Base-by-base conservation (phyloP, 257 asterid genomes). In the Penstemon eatonii region DNA sequence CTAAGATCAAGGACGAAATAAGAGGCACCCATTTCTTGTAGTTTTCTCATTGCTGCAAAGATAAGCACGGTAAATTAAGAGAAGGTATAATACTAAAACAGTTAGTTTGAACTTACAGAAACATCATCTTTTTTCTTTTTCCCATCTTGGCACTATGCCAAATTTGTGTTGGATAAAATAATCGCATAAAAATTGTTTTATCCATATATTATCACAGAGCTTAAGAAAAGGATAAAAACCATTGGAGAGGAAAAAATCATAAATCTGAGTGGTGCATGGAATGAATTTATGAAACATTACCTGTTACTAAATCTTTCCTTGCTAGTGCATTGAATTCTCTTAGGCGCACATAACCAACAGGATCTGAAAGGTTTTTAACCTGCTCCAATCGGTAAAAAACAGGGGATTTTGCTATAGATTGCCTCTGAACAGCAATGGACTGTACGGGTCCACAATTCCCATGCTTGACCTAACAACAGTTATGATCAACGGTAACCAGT, bases 271-370 rank as follows among this genome's bases (percentile, higher is more conserved):
- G 41, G 40, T 47, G 68, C 51, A 56, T 33, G 56, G 44, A 59
- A 52, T 53, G 49, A 67, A 39, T 75, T 65, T 66, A 41, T 49
- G 65, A 55, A 70, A 64, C 65, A 62, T 57, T 79, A 91, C 98
- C 98, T 73, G 86, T 88, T 72, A 87, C 91, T 76, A 93, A 78
- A 79, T 93, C 96, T 76, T 89, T 93, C 86, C 86, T 87, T 46
- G 99, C 99, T 89, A 93, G 76, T 37, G 99, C 97, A 83, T 93
- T 93, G 85, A 93, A 93, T 80, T 93, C 99, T 84, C 87, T 93
- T n/a, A 93, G 81, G 71, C 89, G 97, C 61, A 93, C 94, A 79
- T 93, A 93, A 75, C 99, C 99, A 70, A 90, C 91, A 73, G 86
- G 78, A 75, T 60, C 68, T 41, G 85, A 65, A 56, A 84, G 80